These are phyloP conservation scores for Yamadazyma trypodendri DNA, from an alignment of 1,139 yeast genomes.

Conservation along the genomic window DNA sequence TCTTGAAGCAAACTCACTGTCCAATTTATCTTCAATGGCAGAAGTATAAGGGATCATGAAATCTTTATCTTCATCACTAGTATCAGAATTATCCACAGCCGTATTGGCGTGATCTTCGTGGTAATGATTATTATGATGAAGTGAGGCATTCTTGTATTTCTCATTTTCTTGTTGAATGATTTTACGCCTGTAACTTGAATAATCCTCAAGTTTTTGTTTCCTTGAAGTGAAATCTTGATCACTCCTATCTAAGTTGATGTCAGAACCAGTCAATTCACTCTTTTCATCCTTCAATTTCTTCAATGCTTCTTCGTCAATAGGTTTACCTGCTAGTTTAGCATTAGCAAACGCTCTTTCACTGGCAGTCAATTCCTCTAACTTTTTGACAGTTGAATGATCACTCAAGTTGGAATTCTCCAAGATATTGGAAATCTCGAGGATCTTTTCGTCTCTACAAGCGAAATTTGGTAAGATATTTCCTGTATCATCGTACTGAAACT, in stretches of 20 bases:
- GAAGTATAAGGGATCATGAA: slow-evolving; percentile 67
- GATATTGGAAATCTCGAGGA: slow-evolving; percentile 42
- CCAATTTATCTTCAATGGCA: slow-evolving; percentile 67
- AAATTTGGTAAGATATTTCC: slow-evolving; percentile 62
- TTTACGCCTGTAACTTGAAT: slow-evolving; percentile 50
- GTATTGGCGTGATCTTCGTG: slow-evolving; percentile 1
- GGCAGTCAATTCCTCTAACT: slow-evolving; percentile 57
- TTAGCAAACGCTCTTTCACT: slow-evolving; percentile 61
- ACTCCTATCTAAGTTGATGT: slow-evolving; percentile 33
- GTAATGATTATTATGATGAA: slow-evolving; percentile 1
- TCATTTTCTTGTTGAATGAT: slow-evolving; percentile 49
- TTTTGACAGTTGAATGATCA: slow-evolving; percentile 43
- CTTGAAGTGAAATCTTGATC: slow-evolving; percentile 50
- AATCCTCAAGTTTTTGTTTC: slow-evolving; percentile 44
- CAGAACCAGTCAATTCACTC: slow-evolving; percentile 42
- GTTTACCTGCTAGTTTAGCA: slow-evolving; percentile 51
- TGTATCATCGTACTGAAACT: slow-evolving; percentile 60
- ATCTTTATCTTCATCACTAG: slow-evolving; percentile 22
- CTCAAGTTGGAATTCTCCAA: slow-evolving; percentile 44
- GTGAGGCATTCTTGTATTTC: slow-evolving; percentile 10
- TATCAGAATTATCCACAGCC: slow-evolving; percentile 8
- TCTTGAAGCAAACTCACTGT: slow-evolving; percentile 60
- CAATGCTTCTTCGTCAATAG: slow-evolving; percentile 44
- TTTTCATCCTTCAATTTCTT: slow-evolving; percentile 40
- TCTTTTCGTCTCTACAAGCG: slow-evolving; percentile 49